Base-by-base conservation (phyloP, 2,329 filamentous ascomycete genomes). In the Huntiella moniliformis region DNA sequence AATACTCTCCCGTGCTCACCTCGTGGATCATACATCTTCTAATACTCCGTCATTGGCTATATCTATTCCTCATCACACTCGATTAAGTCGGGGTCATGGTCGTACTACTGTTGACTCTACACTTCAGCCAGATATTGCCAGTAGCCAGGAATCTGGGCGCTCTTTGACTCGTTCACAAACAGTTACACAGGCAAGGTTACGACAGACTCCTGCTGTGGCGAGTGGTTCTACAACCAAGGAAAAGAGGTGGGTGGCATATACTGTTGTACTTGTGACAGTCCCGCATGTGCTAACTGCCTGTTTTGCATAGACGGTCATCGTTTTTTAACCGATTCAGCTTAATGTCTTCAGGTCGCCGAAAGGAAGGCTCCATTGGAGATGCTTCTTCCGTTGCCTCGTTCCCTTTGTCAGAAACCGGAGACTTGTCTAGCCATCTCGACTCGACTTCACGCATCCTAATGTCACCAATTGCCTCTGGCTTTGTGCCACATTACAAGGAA, bases 301-400 rank as follows among this genome's bases (percentile, higher is more conserved):
- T 31, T 16, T 35, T 17, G 8, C 15, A n/a, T 37, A 93, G 82
- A 61, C 95, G 94, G 65, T 80, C 82, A 22, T 94, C 86, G 11
- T 94, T 98, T 58, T 73, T 98, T 22, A 92, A 85, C 60, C 82
- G 86, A 46, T 70, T 79, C 46, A 70, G 68, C 54, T 77, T 96
- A 60, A 74, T 77, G 33, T 28, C 34, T 8, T 33, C 10, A 31
- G 18, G 18, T 15, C 47, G 47, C 4, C 43, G 35, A 4, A 49
- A 44, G 43, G 47, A 49, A 35, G 43, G 17, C 6, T 46, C 47
- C 16, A 42, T 43, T 34, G 71, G 73, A 51, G 71, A 70, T 50
- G n/a, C 39, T 10, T 18, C 39, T n/a, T 41, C 39, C 4, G 32
- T 41, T 31, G 18, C 18, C 11, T 41, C 39, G 18, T 41, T 41